Base-by-base conservation (phyloP, 176 grass and related monocot species). In the Zoysia japonica region DNA sequence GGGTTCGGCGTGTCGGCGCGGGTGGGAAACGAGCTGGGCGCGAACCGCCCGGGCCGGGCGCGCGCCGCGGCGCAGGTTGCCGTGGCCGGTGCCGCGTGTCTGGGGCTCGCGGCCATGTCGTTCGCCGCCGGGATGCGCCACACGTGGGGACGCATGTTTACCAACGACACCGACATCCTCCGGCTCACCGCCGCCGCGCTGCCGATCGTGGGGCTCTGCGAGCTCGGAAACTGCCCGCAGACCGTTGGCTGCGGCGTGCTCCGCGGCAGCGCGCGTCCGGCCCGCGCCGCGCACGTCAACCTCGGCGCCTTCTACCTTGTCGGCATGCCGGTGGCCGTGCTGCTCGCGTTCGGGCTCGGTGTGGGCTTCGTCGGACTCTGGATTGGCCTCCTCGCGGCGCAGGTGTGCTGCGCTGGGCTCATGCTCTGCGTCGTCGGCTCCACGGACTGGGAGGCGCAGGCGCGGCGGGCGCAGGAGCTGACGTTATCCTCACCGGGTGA, bases 201-300 rank as follows among this genome's bases (percentile, higher is more conserved):
- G 36, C 96, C 96, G 0, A 45, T 99, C 47, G 83, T 99, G 17
- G 96, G 96, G 51, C 87, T 99, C 35, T 99, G 96, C 74, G 96
- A 99, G 92, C 96, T 99, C 35, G 96, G 96, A 0, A 99, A 99
- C 72, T 94, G 96, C 86, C 96, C 96, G 61, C 96, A 99, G 85
- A 99, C 96, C n/a, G 92, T 99, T 15, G 90, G 90, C 17, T 99
- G 96, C 71, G 96, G 96, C 61, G 96, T 99, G 20, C 82, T 99
- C 53, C 83, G 96, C 35, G 96, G 92, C 2, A 99, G 90, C 64
- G 96, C 96, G 8, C 69, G 90, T 74, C 96, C 96, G 41, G 47
- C 79, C 11, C 87, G 84, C 44, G 96, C 96, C 11, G 96, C 96
- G 15, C 90, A 85, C 75, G 86, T 99, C 51, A 99, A 99, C 87